phyloP scores from a whole-genome alignment of 345 rosid genomes.

The Adansonia digitata region DNA sequence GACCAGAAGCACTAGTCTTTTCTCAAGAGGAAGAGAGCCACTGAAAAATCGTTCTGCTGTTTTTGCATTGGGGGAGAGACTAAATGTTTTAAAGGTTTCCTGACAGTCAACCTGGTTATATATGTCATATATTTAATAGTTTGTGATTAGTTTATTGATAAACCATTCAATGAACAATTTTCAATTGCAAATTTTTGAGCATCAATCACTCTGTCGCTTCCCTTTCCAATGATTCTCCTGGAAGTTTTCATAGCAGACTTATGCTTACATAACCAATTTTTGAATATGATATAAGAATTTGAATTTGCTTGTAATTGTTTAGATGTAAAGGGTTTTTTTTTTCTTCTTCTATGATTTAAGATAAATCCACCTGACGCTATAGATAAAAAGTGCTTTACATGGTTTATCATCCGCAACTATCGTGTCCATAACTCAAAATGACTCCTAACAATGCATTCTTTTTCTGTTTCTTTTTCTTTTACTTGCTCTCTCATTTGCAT shows the following conservation, averaged over 20 bases:
- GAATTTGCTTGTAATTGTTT: not conserved
- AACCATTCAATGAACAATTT: not conserved
- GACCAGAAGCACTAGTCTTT: constrained; percentile 77
- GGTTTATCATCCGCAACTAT: not conserved
- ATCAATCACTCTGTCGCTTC: not conserved
- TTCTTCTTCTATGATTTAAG: not conserved
- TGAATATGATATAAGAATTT: not conserved
- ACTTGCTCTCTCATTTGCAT: not conserved
- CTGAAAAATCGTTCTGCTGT: constrained; percentile 90
- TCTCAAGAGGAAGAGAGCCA: constrained; percentile 83
- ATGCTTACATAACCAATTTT: not conserved
- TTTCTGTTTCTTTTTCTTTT: not conserved
- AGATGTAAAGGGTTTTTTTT: not conserved
- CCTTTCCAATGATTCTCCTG: constrained; percentile 2
- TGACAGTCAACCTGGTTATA: not conserved
- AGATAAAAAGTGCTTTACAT: not conserved
- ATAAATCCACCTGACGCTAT: not conserved
- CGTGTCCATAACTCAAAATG: not conserved
- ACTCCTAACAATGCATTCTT: not conserved
- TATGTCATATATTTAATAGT: not conserved
- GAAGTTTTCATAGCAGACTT: not conserved
- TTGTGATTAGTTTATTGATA: not conserved
- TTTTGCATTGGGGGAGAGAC: constrained; percentile 90
- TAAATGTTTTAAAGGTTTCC: constrained; percentile 79
- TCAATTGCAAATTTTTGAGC: constrained; percentile 1